Conservation (phyloP, 140 eudicot genomes). For the Oenanthe javanica region DNA sequence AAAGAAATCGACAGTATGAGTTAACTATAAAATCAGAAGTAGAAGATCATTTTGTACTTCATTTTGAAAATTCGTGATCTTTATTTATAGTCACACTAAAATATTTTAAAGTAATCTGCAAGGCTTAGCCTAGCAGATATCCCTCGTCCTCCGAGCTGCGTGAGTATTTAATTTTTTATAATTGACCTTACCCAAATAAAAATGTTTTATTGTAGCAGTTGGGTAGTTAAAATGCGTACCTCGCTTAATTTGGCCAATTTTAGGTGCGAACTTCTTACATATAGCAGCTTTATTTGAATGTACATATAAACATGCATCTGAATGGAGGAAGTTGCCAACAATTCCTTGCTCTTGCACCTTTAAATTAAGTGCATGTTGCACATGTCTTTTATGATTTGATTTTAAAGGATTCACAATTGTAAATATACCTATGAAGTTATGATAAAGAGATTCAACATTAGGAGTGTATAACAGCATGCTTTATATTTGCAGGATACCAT, state of each 20-base stretch:
- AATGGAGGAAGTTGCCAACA: neutral
- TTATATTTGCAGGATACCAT: slow-evolving; percentile 62
- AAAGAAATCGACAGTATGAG: neutral
- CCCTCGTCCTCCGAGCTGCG: neutral
- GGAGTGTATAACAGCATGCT: neutral
- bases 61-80: neutral
- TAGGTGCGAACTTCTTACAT: neutral
- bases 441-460: neutral
- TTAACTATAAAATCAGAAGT: neutral
- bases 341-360: neutral
- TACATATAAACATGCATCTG: neutral
- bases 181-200: neutral
- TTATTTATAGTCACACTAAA: neutral
- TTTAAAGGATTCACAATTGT: neutral
- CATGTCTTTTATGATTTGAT: neutral
- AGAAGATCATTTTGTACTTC: neutral
- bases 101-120: neutral
- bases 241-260: neutral
- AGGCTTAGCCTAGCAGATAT: neutral
- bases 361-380: neutral
- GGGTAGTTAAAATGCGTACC: neutral
- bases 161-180: neutral
- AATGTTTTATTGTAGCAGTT: neutral
- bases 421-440: neutral
- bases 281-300: slow-evolving; percentile 1